Base-by-base conservation (phyloP, 139 green algal genomes). In the Haematococcus sp. region DNA sequence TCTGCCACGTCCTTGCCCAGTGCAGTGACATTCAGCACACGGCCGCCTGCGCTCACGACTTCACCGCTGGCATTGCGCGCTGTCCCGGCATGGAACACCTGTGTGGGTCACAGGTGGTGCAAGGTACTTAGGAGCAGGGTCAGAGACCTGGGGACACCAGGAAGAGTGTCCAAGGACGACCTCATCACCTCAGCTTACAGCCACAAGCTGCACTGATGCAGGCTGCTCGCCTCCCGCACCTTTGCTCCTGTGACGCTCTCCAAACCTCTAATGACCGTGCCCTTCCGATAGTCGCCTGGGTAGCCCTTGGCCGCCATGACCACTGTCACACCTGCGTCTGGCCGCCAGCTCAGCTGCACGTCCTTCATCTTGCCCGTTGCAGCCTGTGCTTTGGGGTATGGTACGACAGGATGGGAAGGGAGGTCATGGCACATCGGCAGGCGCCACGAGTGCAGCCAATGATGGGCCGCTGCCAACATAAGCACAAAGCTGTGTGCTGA, bases 301-400 rank as follows among this genome's bases (percentile, higher is more conserved):
- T 99, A 99, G 20, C 96, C 96, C 25, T 93, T 86, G 63, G 95
- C 88, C 17, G 96, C 96, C 72, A 98, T 84, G 7, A 98, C 93
- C 25, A 98, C 93, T 0, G 87, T 94, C 11, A 99, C 83, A 9
- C 90, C 89, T 17, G 83, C 63, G 15, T 97, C 68, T 0, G 79
- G 51, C 46, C 73, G 81, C 92, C 88, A 94, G 31, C 84, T 49
- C 30, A 94, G 78, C 49, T 80, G 20, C 35, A 92, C 80, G 13
- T 87, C 51, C 23, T 66, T 0, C 43, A 89, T 67, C 70, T 73
- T 43, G 1, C 78, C 78, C 51, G 74, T 27, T 3, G 54, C 35
- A 2, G 40, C 64, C 64, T 71, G 64, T n/a, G 40, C 7, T 49
- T 11, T 11, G 40, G 40, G 40, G 7, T 49, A 7, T 11, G 40